Evolutionary conservation across 768 basidiomycete species (phyloP).

Genomic region (Lyophyllum semitale): DNA sequence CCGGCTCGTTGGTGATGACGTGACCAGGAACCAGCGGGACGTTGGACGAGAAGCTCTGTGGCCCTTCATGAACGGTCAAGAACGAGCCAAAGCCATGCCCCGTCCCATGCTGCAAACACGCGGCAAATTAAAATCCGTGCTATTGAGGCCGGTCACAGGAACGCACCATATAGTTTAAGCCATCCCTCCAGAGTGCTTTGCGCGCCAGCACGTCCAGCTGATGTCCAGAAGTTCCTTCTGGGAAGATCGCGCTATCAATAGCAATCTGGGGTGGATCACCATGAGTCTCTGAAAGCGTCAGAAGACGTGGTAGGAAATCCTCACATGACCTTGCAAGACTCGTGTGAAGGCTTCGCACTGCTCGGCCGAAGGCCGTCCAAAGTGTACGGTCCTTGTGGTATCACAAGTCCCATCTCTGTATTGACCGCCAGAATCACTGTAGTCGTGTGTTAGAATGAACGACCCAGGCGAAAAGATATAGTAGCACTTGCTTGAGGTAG

Average conservation of each 20-base stretch:
- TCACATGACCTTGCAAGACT: conserved; percentile 93
- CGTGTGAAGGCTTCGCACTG: conserved; percentile 91
- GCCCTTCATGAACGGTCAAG: conserved; percentile 84
- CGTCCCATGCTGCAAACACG: conserved; percentile 71
- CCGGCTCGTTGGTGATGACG: conserved; percentile 93
- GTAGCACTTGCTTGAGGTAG: conserved; percentile 77
- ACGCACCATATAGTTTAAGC: conserved; percentile 75
- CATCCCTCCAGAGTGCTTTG: conserved; percentile 84
- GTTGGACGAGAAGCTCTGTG: conserved; percentile 72
- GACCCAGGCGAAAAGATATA: conserved; percentile 11
- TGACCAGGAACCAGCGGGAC: conserved; percentile 81
- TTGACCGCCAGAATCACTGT: conserved; percentile 89
- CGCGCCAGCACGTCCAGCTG: conserved; percentile 90
- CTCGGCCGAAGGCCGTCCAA: conserved; percentile 84
- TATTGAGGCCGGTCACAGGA: conserved; percentile 2
- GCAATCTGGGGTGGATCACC: conserved; percentile 63
- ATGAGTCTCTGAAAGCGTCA: conserved; percentile 20
- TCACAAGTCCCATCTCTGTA: conserved; percentile 90
- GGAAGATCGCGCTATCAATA: conserved; percentile 88
- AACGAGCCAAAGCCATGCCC: conserved; percentile 91
- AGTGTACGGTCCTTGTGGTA: conserved; percentile 81
- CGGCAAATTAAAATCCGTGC: conserved; percentile 10
- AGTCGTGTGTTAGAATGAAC: not conserved
- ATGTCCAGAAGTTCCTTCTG: conserved; percentile 82
- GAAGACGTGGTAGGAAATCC: conserved; percentile 31